These are phyloP conservation scores for Candida maesae DNA, from an alignment of 805 yeast genomes.

Conservation along the genomic window DNA sequence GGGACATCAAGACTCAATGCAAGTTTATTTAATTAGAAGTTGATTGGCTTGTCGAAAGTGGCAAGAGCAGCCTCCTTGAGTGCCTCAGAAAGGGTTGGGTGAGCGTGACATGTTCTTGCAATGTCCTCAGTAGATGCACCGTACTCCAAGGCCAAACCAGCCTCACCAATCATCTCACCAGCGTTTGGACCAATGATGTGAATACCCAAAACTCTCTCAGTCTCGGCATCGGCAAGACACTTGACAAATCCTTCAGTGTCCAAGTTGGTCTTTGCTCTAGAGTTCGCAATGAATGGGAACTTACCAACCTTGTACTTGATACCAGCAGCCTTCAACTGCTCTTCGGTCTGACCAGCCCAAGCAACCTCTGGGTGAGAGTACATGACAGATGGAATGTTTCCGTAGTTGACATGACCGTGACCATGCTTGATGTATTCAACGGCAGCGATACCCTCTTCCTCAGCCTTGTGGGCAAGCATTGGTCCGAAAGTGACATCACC, in stretches of 20 bases:
- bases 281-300: constrained; percentile 98
- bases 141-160: constrained; percentile 94
- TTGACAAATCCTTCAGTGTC: constrained; percentile 98
- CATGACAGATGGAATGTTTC: constrained; percentile 97
- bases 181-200: constrained; percentile 98
- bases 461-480: constrained; percentile 99
- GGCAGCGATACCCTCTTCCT: constrained; percentile 99
- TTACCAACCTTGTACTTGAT: constrained; percentile 91
- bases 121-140: constrained; percentile 98
- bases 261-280: constrained; percentile 97
- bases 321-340: constrained; percentile 90
- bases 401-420: constrained; percentile 97
- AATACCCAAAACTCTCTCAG: constrained; percentile 93
- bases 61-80: constrained; percentile 97
- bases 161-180: constrained; percentile 99
- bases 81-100: constrained; percentile 97
- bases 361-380: constrained; percentile 99
- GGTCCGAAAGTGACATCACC: constrained; percentile 99
- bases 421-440: constrained; percentile 92
- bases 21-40: constrained; percentile 51
- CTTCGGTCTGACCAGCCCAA: constrained; percentile 97
- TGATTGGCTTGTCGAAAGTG: constrained; percentile 87
- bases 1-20: background rate
- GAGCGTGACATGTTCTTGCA: constrained; percentile 98
- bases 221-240: constrained; percentile 92